Evolutionary conservation across 202 grass and related monocot species (phyloP).

Genomic region (Digitaria exilis): DNA sequence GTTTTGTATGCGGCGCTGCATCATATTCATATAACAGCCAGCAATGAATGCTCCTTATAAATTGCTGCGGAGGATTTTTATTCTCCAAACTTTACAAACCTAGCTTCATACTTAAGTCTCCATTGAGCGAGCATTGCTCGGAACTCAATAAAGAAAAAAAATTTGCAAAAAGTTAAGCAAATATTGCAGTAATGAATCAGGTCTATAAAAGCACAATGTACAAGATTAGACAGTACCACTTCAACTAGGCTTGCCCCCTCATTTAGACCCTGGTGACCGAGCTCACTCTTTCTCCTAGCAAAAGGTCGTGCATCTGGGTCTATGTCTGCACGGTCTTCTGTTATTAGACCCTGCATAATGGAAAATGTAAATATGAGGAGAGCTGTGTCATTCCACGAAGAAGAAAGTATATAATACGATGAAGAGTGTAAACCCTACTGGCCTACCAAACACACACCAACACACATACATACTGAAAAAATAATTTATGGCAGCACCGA

Average conservation of each 20-base stretch:
- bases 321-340: conserved; percentile 77
- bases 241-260: conserved; percentile 90
- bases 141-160: neutral
- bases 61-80: neutral
- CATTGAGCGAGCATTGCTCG: neutral
- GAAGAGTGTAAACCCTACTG: too few species aligned
- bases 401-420: too few species aligned
- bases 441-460: too few species aligned
- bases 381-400: too few species aligned
- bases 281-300: conserved; percentile 78
- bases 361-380: conserved; percentile 6
- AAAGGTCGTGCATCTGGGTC: conserved; percentile 82
- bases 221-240: conserved; percentile 72
- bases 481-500: too few species aligned
- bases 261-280: conserved; percentile 69
- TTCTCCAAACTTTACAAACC: neutral
- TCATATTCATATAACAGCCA: conserved; percentile 5
- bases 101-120: neutral
- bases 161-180: conserved; percentile 14
- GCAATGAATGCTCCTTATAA: conserved; percentile 20
- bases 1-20: neutral
- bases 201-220: conserved; percentile 30
- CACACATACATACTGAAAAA: too few species aligned
- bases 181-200: conserved; percentile 2
- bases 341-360: conserved; percentile 81